A percentile compares a stretch with the other conserved stretches of the same genome.
These are phyloP conservation scores for Paxillus involutus DNA, from an alignment of 768 basidiomycete genomes.

Conservation along the genomic window DNA sequence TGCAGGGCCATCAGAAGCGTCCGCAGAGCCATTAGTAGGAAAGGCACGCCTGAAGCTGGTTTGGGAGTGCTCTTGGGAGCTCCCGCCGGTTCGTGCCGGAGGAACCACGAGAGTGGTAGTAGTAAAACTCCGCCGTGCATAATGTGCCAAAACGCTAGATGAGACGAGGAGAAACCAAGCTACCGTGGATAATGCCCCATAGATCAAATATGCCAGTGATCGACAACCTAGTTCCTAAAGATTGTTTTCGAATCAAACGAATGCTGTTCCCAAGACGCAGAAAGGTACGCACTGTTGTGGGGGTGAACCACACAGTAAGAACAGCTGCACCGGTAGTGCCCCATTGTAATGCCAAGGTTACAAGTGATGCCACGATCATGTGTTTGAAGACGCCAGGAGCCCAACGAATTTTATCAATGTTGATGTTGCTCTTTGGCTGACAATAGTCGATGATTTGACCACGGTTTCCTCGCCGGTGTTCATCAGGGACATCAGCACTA, in stretches of 20 bases:
- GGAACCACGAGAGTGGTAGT: background rate
- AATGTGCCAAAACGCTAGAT: constrained; percentile 28
- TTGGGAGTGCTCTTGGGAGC: background rate
- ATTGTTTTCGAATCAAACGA: background rate
- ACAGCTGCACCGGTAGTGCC: constrained; percentile 29
- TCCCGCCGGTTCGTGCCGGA: background rate
- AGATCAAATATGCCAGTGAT: constrained; percentile 31
- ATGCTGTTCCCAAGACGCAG: background rate
- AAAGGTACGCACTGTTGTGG: constrained; percentile 23
- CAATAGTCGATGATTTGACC: constrained; percentile 24
- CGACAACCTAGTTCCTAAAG: constrained; percentile 34
- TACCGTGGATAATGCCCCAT: constrained; percentile 26
- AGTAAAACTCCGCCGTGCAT: constrained; percentile 3
- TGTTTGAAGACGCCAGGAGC: constrained; percentile 8
- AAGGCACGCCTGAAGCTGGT: background rate
- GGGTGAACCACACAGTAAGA: constrained; percentile 28
- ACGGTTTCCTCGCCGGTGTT: constrained; percentile 11
- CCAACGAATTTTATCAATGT: constrained; percentile 9
- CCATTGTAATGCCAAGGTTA: constrained; percentile 34
- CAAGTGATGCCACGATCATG: constrained; percentile 16
- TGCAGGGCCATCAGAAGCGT: background rate
- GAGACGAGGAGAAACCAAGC: constrained; percentile 31
- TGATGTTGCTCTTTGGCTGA: background rate
- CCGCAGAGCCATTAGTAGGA: background rate
- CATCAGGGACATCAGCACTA: constrained; percentile 2